Conservation (phyloP, 2,329 filamentous ascomycete genomes). For the Coniochaeta sp. region DNA sequence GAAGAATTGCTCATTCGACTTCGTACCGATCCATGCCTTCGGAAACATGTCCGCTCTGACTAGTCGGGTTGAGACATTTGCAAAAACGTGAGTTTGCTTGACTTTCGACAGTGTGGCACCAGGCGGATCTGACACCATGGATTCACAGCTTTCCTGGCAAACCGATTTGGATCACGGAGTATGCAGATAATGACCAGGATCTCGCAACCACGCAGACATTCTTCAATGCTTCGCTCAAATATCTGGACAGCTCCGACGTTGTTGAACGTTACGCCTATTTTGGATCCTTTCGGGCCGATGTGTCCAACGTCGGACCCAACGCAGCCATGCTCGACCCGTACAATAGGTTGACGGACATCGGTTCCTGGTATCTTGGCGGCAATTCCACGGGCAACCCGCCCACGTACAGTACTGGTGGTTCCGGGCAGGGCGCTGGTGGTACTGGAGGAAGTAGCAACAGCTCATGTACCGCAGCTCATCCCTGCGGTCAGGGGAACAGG, state of each 20-base stretch:
- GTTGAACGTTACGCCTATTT: conserved; percentile 68
- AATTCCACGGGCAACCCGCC: conserved; percentile 27
- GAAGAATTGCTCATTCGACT: conserved; percentile 52
- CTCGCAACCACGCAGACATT: conserved; percentile 52
- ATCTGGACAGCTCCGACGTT: conserved; percentile 54
- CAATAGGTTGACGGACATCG: conserved; percentile 66
- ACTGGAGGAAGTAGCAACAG: background rate
- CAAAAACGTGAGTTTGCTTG: conserved; percentile 33
- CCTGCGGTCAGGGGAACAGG: background rate
- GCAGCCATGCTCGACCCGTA: conserved; percentile 59
- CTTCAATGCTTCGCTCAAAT: conserved; percentile 57
- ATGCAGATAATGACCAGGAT: conserved; percentile 50
- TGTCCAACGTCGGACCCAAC: conserved; percentile 67
- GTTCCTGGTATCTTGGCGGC: conserved; percentile 63
- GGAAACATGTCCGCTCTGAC: background rate
- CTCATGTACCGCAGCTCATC: background rate
- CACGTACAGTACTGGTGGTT: background rate
- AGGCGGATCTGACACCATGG: background rate
- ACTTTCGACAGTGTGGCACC: background rate
- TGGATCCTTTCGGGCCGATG: conserved; percentile 60
- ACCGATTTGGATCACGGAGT: conserved; percentile 74
- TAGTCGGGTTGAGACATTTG: conserved; percentile 23
- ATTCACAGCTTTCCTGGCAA: conserved; percentile 37
- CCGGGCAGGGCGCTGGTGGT: background rate
- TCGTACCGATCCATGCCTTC: conserved; percentile 45